Conservation (phyloP, 108 stramenopile genomes). For the Pseudonitzschia multiseries region DNA sequence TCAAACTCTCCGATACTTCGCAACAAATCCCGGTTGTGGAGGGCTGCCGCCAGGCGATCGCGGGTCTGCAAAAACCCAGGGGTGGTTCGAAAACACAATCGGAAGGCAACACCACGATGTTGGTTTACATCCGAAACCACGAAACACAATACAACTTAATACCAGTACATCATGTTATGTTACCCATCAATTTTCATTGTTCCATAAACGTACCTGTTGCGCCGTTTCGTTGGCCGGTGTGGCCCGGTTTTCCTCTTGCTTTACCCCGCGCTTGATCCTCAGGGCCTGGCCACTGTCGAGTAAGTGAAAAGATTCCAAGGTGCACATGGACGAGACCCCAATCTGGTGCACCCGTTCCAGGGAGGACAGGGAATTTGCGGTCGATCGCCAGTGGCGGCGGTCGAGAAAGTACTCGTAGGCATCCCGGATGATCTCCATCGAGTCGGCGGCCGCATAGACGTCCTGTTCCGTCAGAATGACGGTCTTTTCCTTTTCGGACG, state of each 20-base stretch:
- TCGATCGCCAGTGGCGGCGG: slow-evolving; percentile 61
- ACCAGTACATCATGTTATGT: background rate
- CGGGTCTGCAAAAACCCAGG: slow-evolving; percentile 40
- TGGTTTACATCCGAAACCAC: background rate
- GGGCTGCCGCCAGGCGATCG: slow-evolving; percentile 65
- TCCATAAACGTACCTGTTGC: slow-evolving; percentile 33
- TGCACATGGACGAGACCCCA: slow-evolving; percentile 79
- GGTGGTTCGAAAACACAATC: background rate
- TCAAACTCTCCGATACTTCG: slow-evolving; percentile 85
- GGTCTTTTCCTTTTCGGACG: slow-evolving; percentile 14
- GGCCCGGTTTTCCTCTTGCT: slow-evolving; percentile 36
- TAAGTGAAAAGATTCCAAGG: slow-evolving; percentile 65
- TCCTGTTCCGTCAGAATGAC: slow-evolving; percentile 73
- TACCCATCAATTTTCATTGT: too few species aligned
- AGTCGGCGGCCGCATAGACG: slow-evolving; percentile 82
- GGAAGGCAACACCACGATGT: slow-evolving; percentile 6
- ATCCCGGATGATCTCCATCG: slow-evolving; percentile 85
- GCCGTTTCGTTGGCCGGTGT: slow-evolving; percentile 70
- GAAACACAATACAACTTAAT: background rate
- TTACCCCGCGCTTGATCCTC: slow-evolving; percentile 58
- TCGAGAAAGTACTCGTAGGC: slow-evolving; percentile 76
- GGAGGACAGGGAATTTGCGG: slow-evolving; percentile 46
- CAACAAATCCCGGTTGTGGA: slow-evolving; percentile 84
- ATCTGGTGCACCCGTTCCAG: slow-evolving; percentile 74
- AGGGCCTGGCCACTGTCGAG: slow-evolving; percentile 68